A percentile compares a stretch with the other conserved stretches of the same genome.
Evolutionary conservation across 2,329 filamentous ascomycete species (phyloP).

Genomic region (Phialophora expanda): DNA sequence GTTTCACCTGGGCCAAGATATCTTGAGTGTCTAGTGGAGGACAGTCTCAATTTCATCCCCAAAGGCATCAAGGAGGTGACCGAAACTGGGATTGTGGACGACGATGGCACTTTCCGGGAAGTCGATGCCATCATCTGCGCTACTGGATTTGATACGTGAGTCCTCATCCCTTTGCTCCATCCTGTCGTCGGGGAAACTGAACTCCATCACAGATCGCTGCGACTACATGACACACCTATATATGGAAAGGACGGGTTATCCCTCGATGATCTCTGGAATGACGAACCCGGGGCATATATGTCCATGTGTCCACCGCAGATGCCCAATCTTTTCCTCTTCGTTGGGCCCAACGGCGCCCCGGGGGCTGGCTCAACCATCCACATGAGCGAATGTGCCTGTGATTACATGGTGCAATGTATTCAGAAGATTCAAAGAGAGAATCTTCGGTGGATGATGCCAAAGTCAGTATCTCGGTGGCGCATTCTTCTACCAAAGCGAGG

Average conservation of each 20-base stretch:
- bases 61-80: not conserved
- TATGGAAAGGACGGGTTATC: constrained; percentile 39
- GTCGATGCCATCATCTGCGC: constrained; percentile 4
- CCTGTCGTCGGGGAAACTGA: not conserved
- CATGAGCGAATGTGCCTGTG: constrained; percentile 9
- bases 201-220: not conserved
- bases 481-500: too few relatives aligned
- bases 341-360: constrained; percentile 19
- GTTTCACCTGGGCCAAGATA: not conserved
- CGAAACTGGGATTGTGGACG: not conserved
- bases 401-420: constrained; percentile 19
- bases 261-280: constrained; percentile 39
- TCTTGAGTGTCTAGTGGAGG: not conserved
- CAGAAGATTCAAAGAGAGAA: constrained; percentile 20
- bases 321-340: constrained; percentile 20
- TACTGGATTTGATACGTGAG: constrained; percentile 8
- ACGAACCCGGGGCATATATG: constrained; percentile 10
- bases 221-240: constrained; percentile 29
- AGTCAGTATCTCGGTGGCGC: constrained; percentile 1
- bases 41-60: not conserved
- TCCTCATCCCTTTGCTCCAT: not conserved
- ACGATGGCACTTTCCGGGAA: not conserved
- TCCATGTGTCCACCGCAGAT: constrained; percentile 10
- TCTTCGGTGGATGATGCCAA: constrained; percentile 13
- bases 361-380: constrained; percentile 10